Evolutionary conservation across 2,329 filamentous ascomycete genomes (phyloP).

Genomic region (Lachnellula hyalina): DNA sequence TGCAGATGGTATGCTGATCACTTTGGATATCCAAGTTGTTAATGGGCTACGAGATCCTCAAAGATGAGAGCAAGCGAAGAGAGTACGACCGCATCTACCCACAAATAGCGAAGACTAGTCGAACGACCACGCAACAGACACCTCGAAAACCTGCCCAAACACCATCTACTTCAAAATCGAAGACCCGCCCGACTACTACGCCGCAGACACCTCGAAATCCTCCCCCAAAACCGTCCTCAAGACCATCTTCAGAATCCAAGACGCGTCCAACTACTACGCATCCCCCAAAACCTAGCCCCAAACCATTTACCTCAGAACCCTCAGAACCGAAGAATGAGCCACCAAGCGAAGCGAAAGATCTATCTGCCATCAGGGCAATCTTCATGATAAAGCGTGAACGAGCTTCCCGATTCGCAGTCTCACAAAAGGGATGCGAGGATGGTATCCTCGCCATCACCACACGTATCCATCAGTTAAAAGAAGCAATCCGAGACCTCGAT

Average conservation of each 20-base stretch:
- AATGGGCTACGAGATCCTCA: slow-evolving; percentile 31
- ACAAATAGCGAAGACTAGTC: background rate
- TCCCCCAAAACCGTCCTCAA: background rate
- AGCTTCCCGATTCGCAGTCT: background rate
- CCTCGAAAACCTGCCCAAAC: background rate
- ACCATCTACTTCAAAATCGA: too few relatives aligned
- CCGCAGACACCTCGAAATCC: background rate
- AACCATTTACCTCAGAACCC: slow-evolving; percentile 16
- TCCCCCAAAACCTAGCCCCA: too few relatives aligned
- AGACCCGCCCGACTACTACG: too few relatives aligned
- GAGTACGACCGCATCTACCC: slow-evolving; percentile 30
- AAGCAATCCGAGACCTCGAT: background rate
- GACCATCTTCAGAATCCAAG: background rate
- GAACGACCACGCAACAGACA: background rate
- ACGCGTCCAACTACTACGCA: too few relatives aligned
- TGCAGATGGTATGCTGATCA: background rate
- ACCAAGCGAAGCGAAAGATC: background rate
- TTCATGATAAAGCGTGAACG: background rate
- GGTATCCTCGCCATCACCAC: background rate
- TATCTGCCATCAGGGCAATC: background rate
- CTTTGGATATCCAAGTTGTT: background rate
- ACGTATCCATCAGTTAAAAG: background rate
- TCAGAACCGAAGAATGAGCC: background rate
- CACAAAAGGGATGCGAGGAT: background rate
- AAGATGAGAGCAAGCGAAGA: slow-evolving; percentile 26